A percentile compares a stretch with the other conserved stretches of the same genome.
Evolutionary conservation across 2,329 filamentous ascomycete genomes (phyloP).

Genomic region (Dactylellina parvicollis): DNA sequence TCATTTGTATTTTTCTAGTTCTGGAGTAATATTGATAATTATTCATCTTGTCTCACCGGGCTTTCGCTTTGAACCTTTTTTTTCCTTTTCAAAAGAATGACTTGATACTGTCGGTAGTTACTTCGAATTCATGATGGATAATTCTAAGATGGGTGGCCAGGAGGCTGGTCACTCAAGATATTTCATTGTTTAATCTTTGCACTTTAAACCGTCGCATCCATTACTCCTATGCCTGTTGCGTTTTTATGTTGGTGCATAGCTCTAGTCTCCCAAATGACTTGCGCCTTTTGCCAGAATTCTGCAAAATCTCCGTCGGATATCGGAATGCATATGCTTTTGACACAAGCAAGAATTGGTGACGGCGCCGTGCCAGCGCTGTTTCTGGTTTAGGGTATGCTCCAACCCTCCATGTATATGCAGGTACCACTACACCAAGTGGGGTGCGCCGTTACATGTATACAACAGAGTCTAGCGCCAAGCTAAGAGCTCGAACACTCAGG

Average conservation of each 20-base stretch:
- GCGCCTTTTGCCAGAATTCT: not conserved
- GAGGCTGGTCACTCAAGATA: not conserved
- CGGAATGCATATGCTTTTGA: not conserved
- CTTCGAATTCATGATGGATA: too few relatives aligned
- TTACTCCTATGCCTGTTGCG: not conserved
- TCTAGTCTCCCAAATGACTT: not conserved
- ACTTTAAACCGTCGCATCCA: not conserved
- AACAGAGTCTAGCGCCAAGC: too few relatives aligned
- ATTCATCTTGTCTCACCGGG: not conserved
- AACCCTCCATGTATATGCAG: not conserved
- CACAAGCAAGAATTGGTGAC: not conserved
- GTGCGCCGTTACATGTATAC: too few relatives aligned
- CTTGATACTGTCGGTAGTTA: conserved; percentile 3
- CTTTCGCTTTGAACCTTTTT: not conserved
- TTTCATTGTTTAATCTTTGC: not conserved
- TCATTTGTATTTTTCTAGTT: conserved; percentile 18
- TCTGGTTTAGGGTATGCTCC: not conserved
- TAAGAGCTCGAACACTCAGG: too few relatives aligned
- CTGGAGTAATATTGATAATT: conserved; percentile 39
- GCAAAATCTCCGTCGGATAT: not conserved
- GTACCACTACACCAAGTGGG: not conserved
- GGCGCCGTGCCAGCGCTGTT: not conserved
- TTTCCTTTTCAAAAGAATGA: conserved; percentile 32
- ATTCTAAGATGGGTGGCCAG: not conserved
- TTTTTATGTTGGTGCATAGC: not conserved